Conservation (phyloP, 495 filamentous ascomycete species). For the Pseudoneurospora amorphoporcata region DNA sequence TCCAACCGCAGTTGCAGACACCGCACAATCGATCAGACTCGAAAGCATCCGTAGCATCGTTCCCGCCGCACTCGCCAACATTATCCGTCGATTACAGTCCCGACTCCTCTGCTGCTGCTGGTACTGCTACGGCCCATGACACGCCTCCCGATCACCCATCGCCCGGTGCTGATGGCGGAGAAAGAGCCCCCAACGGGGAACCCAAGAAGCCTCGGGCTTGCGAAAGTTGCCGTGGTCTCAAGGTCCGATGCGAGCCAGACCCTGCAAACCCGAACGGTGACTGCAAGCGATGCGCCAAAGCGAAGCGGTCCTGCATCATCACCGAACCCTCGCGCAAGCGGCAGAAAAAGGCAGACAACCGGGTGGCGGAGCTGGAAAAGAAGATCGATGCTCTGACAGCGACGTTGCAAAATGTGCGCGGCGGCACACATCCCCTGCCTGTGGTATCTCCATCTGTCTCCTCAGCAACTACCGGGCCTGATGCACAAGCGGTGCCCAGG, state of each 20-base stretch:
- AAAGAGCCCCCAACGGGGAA: constrained; percentile 39
- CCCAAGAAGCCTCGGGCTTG: constrained; percentile 80
- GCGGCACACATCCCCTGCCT: constrained; percentile 7
- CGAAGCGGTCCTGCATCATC: constrained; percentile 66
- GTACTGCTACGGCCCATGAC: not conserved
- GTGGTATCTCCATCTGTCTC: constrained; percentile 15
- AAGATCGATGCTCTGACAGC: constrained; percentile 88
- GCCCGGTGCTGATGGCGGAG: constrained; percentile 6
- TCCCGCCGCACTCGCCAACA: not conserved
- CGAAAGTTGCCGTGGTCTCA: constrained; percentile 80
- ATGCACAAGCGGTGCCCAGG: not conserved
- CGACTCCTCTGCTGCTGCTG: not conserved
- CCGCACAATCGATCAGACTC: too few species aligned
- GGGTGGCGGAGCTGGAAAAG: constrained; percentile 86
- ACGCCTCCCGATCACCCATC: not conserved
- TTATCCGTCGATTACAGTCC: not conserved
- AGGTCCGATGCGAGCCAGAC: constrained; percentile 81
- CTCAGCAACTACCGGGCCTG: not conserved
- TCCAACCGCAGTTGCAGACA: not conserved
- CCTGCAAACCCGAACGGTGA: constrained; percentile 49
- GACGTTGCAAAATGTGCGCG: constrained; percentile 51
- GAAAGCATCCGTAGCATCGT: not conserved
- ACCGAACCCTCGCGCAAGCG: constrained; percentile 77
- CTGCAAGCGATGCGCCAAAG: constrained; percentile 83
- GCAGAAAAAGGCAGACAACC: constrained; percentile 86